Base-by-base conservation (phyloP, 116 monocot species). In the Posidonia oceanica region DNA sequence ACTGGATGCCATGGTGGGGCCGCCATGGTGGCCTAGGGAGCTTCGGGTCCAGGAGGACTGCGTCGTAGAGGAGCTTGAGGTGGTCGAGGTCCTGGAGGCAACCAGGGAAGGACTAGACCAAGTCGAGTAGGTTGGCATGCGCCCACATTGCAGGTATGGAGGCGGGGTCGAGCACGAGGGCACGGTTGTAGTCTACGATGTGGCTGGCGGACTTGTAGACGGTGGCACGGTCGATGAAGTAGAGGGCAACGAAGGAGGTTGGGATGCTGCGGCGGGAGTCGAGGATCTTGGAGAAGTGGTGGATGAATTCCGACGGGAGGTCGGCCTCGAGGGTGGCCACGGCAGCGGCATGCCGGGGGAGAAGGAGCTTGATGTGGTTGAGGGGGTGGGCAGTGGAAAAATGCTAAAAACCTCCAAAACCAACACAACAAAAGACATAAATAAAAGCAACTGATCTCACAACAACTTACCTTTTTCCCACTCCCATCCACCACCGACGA, bases 251-350 rank as follows among this genome's bases (percentile, higher is more conserved):
- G 78, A 98, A 98, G 15, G 83, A 16, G 58, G 74, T 75, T 1
- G 98, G 98, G 2, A 82, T 69, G 41, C 85, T 83, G 0, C 87
- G 80, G 7, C 93, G 81, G 12, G 79, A 71, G 37, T 90, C 90
- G 51, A 98, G 82, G 72, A 98, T 80, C 73, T 98, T 98, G 29
- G 93, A 80, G 87, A 93, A 93, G 72, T 98, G 93, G 53, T 93
- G 89, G 22, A 88, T 74, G 17, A 93, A 72, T 66, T 98, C 98
- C 2, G 82, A 48, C 5, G 83, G 82, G 67, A 86, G 82, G 5
- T 85, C 84, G 0, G 93, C 85, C 18, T 98, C 98, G 22, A 93
- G 83, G 15, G 98, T 83, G 3, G 98, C 87, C 17, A 81, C 13
- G 1, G 98, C 93, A 17, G 98, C 90, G 13, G 90, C 69, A 6